Percentiles rank a stretch among this genome's conserved stretches.
These are phyloP conservation scores for Fusarium hostae DNA, from an alignment of 2,329 filamentous ascomycete genomes.

Conservation along the genomic window DNA sequence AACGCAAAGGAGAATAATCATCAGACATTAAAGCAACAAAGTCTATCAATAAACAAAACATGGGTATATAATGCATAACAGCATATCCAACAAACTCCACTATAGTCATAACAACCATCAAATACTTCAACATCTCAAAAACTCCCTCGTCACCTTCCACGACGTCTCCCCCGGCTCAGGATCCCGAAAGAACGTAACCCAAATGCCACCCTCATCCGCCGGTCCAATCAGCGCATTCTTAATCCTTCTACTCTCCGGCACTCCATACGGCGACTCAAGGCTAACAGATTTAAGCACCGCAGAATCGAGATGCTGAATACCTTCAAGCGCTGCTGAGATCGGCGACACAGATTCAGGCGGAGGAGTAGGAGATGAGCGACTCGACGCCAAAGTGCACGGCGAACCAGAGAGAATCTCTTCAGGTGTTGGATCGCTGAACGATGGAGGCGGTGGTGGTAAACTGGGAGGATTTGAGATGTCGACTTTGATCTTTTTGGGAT, in stretches of 20 bases:
- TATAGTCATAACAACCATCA: background rate
- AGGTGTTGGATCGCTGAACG: slow-evolving; percentile 34
- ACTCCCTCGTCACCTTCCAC: slow-evolving; percentile 48
- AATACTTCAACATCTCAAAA: slow-evolving; percentile 30
- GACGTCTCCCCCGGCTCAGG: slow-evolving; percentile 37
- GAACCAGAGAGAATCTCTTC: background rate
- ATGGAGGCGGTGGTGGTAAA: slow-evolving; percentile 2
- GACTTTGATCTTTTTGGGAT: slow-evolving; percentile 22
- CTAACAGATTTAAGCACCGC: background rate
- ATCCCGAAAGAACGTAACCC: slow-evolving; percentile 46
- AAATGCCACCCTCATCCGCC: slow-evolving; percentile 39
- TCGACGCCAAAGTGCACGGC: background rate
- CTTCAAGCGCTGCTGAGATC: slow-evolving; percentile 26
- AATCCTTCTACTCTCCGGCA: slow-evolving; percentile 43
- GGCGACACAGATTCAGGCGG: slow-evolving; percentile 19
- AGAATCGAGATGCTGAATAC: slow-evolving; percentile 29
- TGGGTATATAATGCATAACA: background rate
- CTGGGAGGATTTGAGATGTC: slow-evolving; percentile 12
- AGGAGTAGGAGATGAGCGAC: slow-evolving; percentile 6
- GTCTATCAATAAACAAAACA: background rate
- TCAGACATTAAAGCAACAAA: accelerated
- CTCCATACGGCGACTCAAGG: slow-evolving; percentile 45
- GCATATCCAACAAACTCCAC: background rate
- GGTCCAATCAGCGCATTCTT: slow-evolving; percentile 48
- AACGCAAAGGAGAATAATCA: accelerated